phyloP scores from a whole-genome alignment of 225 moss, liverwort and hornwort genomes.

The Asterella californica region DNA sequence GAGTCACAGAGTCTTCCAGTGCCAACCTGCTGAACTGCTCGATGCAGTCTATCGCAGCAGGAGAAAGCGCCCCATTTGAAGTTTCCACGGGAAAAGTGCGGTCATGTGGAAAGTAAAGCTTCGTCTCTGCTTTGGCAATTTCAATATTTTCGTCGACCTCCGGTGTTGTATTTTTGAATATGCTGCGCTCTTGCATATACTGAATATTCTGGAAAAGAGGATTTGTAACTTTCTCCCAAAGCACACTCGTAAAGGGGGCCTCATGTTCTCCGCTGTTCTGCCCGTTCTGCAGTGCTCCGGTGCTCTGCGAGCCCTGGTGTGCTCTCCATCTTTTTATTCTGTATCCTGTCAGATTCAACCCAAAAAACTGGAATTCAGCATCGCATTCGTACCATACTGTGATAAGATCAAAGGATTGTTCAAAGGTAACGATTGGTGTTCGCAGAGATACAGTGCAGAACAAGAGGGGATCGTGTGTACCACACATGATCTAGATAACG shows the following conservation, averaged over 20 bases:
- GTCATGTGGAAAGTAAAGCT: slow-evolving; percentile 32
- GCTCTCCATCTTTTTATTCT: slow-evolving; percentile 22
- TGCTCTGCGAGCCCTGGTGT: slow-evolving; percentile 15
- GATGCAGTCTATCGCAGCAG: slow-evolving; percentile 47
- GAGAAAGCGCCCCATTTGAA: slow-evolving; percentile 36
- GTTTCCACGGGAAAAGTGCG: slow-evolving; percentile 21
- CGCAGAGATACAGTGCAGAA: not conserved
- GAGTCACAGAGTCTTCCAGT: not conserved
- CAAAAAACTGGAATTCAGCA: not conserved
- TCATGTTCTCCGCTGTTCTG: slow-evolving; percentile 17
- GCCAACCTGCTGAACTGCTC: slow-evolving; percentile 54
- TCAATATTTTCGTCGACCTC: slow-evolving; percentile 16
- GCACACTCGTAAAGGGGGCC: slow-evolving; percentile 22
- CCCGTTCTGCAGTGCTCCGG: slow-evolving; percentile 17
- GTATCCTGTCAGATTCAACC: slow-evolving; percentile 2
- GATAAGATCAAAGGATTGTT: not conserved
- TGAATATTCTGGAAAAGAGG: slow-evolving; percentile 37
- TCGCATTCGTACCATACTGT: not conserved
- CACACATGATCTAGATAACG: not conserved
- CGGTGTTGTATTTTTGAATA: slow-evolving; percentile 26
- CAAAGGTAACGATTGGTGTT: not conserved
- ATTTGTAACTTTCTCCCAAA: slow-evolving; percentile 47
- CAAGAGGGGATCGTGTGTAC: too few species aligned
- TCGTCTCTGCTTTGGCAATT: slow-evolving; percentile 37
- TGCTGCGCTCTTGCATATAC: slow-evolving; percentile 29